Evolutionary conservation across 257 asterid genomes (phyloP).

Genomic region (Avicennia marina): DNA sequence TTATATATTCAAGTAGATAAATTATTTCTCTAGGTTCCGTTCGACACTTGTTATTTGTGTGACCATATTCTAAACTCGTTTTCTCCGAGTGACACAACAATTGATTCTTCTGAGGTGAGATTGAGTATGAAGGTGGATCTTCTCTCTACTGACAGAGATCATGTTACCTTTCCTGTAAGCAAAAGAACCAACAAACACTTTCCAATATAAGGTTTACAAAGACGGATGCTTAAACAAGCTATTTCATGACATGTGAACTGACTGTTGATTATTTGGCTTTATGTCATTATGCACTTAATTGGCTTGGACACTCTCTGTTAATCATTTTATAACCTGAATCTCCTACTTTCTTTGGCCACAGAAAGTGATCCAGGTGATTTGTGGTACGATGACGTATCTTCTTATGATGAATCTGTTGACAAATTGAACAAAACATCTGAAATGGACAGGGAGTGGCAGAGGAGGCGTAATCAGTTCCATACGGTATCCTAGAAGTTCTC

Average conservation of each 20-base stretch:
- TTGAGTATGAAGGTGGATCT: not conserved
- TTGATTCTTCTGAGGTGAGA: not conserved
- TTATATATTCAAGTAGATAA: not conserved
- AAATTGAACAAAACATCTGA: constrained; percentile 29
- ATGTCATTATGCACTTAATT: not conserved
- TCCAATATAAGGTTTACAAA: not conserved
- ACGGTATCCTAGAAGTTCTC: constrained; percentile 49
- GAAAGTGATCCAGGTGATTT: constrained; percentile 42
- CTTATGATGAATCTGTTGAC: constrained; percentile 32
- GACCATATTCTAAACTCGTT: not conserved
- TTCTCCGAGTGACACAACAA: not conserved
- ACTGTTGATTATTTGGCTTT: constrained; percentile 7
- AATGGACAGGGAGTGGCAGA: constrained; percentile 79
- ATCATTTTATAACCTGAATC: not conserved
- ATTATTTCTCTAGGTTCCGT: not conserved
- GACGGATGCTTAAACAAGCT: not conserved
- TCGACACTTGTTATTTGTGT: not conserved
- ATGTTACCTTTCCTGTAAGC: not conserved
- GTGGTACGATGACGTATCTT: constrained; percentile 67
- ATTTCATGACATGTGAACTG: not conserved
- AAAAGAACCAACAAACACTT: too few species aligned
- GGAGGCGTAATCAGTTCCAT: constrained; percentile 63
- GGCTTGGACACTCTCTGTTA: not conserved
- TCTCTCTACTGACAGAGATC: not conserved
- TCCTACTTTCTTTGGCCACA: constrained; percentile 21